Evolutionary conservation across 352 stramenopile species (phyloP).

Genomic region (Pythium guiyangense): DNA sequence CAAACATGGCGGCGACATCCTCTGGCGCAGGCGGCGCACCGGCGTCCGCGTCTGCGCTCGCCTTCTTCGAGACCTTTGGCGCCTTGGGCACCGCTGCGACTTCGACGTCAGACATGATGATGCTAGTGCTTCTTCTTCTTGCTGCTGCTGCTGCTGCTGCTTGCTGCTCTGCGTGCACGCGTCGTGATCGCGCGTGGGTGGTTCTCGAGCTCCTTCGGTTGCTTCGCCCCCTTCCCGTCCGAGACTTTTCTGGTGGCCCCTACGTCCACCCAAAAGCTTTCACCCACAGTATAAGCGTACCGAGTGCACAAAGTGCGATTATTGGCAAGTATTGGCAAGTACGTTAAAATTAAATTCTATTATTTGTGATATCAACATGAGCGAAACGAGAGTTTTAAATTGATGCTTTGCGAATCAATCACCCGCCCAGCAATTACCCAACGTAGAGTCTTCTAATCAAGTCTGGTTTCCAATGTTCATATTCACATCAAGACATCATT

Average conservation of each 20-base stretch:
- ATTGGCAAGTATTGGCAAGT: too few species aligned
- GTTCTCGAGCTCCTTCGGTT: slow-evolving; percentile 8
- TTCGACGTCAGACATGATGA: slow-evolving; percentile 50
- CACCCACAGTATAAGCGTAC: too few species aligned
- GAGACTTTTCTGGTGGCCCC: slow-evolving; percentile 43
- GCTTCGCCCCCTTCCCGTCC: neutral
- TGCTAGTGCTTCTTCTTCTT: slow-evolving; percentile 2
- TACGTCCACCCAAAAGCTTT: neutral
- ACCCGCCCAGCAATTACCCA: neutral
- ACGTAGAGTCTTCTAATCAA: neutral
- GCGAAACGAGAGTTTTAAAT: too few species aligned
- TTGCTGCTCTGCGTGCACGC: slow-evolving; percentile 20
- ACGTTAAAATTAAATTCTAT: too few species aligned
- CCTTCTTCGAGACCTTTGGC: slow-evolving; percentile 30
- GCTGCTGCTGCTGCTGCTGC: slow-evolving; percentile 6
- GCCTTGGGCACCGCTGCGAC: slow-evolving; percentile 25
- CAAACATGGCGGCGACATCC: slow-evolving; percentile 88
- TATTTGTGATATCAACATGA: too few species aligned
- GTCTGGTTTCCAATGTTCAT: neutral
- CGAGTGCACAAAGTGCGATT: too few species aligned
- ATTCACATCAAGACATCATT: neutral
- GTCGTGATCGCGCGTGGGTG: slow-evolving; percentile 10
- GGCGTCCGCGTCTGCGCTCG: slow-evolving; percentile 26
- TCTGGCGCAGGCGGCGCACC: slow-evolving; percentile 57
- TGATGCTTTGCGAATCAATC: too few species aligned